Evolutionary conservation across 2,329 filamentous ascomycete genomes (phyloP).

Genomic region (Colletotrichum gigasporum): DNA sequence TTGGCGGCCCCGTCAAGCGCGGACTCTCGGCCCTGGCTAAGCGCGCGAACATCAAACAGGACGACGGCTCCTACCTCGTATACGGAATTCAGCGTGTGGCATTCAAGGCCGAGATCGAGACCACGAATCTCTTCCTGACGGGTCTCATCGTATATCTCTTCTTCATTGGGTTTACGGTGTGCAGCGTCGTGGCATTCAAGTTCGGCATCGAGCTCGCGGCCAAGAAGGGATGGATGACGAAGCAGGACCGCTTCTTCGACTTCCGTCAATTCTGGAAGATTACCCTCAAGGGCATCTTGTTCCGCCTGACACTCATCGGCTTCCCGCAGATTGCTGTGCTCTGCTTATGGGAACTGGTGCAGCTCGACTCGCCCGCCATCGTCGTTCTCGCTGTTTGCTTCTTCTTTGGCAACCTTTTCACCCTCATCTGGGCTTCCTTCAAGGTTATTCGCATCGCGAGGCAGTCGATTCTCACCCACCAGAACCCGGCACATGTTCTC

Average conservation of each 20-base stretch:
- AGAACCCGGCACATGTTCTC: slow-evolving; percentile 96
- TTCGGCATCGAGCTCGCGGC: slow-evolving; percentile 79
- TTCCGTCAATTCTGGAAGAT: slow-evolving; percentile 96
- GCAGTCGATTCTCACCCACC: slow-evolving; percentile 89
- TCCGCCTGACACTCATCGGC: slow-evolving; percentile 88
- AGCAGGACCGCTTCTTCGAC: slow-evolving; percentile 87
- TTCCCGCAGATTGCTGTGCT: slow-evolving; percentile 92
- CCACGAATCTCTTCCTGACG: slow-evolving; percentile 93
- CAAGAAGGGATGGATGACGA: slow-evolving; percentile 80
- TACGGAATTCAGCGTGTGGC: slow-evolving; percentile 90
- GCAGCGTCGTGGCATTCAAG: slow-evolving; percentile 83
- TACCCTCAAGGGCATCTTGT: slow-evolving; percentile 92
- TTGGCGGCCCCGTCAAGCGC: slow-evolving; percentile 55
- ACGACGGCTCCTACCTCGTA: slow-evolving; percentile 69
- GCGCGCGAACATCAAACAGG: slow-evolving; percentile 62
- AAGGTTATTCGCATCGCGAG: slow-evolving; percentile 92
- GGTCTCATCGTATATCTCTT: slow-evolving; percentile 89
- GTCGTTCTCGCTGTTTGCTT: slow-evolving; percentile 90
- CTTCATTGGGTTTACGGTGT: slow-evolving; percentile 78
- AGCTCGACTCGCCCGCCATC: slow-evolving; percentile 84
- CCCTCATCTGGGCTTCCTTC: slow-evolving; percentile 85
- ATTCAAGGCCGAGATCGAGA: slow-evolving; percentile 85
- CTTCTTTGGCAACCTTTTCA: slow-evolving; percentile 80
- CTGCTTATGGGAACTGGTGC: slow-evolving; percentile 92
- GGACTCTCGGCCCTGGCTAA: slow-evolving; percentile 56